Evolutionary conservation across 2,329 filamentous ascomycete genomes (phyloP), one percentile per base, ranked within the genome.

Genomic region (Tympanopsis confertula): DNA sequence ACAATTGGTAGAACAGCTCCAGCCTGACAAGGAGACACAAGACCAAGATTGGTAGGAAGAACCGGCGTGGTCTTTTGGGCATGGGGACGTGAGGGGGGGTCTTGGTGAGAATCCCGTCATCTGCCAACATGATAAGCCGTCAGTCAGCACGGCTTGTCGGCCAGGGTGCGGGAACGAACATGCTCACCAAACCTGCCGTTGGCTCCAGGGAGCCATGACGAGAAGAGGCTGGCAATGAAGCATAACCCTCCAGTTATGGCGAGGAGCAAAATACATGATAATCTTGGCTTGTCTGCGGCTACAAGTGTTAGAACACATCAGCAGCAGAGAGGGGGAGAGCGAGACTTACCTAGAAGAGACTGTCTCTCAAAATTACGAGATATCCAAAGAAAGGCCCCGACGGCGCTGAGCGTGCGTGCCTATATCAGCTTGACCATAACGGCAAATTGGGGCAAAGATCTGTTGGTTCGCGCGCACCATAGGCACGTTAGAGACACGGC

Each of bases 371-470:
- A 49, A 5, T 58, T 64, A 42, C 60, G 55, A 3, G 59, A 62
- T 13, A 71, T 56, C 54, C 66, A 71, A 32, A 64, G 47, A 48
- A 71, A 69, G 3, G 66, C 69, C 35, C 57, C 47, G 13, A 67
- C 47, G 42, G 65, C 62, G 47, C 68, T 72, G 22, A 7, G 7
- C 7, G 22, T 26, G 22, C n/a, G n/a, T n/a, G n/a, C n/a, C n/a
- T n/a, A n/a, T n/a, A n/a, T n/a, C n/a, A n/a, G n/a, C n/a, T n/a
- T n/a, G n/a, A n/a, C n/a, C n/a, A n/a, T n/a, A n/a, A n/a, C n/a
- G n/a, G n/a, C n/a, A n/a, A n/a, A n/a, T n/a, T n/a, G n/a, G n/a
- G n/a, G n/a, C n/a, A n/a, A n/a, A n/a, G n/a, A n/a, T n/a, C n/a
- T n/a, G n/a, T n/a, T n/a, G n/a, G n/a, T n/a, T n/a, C n/a, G n/a